Evolutionary conservation across 371 early-diverging fungal species (phyloP), one percentile per base, ranked within the genome.

Genomic region (Enterospora canceri): DNA sequence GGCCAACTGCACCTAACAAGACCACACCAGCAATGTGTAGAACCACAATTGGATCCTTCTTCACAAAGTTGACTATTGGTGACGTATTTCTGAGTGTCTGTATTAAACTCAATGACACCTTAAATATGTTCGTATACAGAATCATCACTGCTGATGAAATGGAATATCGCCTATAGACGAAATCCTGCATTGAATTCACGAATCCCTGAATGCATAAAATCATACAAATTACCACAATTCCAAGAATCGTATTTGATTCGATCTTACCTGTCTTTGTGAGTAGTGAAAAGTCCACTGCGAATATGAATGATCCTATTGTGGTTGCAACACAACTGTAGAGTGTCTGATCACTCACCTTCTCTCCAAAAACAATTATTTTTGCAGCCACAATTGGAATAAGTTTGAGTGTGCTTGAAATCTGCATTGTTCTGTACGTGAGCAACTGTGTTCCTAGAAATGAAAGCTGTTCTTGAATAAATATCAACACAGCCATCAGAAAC

Each of bases 171-270:
- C 83, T 83, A 77, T 92, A 90, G 34, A 92, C 86, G 62, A 88
- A 86, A 78, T 96, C 97, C 81, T 94, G 94, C 0, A 89, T 87
- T n/a, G 91, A 87, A 82, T 91, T 94, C n/a, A 88, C 89, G 28
- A 88, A 79, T 26, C 97, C 97, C 79, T 94, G 95, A 50, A 93
- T 81, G 1, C 85, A 77, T 53, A 94, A 83, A 79, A 90, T 92
- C 40, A 85, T 84, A 28, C 83, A 67, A 30, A 94, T 84, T 48
- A 96, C 82, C 29, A 85, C 70, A 34, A 93, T 71, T 0, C 94
- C 94, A 74, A 40, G n/a, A 40, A 40, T 12, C 8, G 40, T 12
- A 40, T 12, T 12, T 40, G 40, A 40, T 8, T 12, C 40, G n/a
- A 40, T 12, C 8, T 40, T 40, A 40, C n/a, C n/a, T 40, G 40